phyloP scores from a whole-genome alignment of 306 rosid genomes.

The Oxytropis ochrocephala region DNA sequence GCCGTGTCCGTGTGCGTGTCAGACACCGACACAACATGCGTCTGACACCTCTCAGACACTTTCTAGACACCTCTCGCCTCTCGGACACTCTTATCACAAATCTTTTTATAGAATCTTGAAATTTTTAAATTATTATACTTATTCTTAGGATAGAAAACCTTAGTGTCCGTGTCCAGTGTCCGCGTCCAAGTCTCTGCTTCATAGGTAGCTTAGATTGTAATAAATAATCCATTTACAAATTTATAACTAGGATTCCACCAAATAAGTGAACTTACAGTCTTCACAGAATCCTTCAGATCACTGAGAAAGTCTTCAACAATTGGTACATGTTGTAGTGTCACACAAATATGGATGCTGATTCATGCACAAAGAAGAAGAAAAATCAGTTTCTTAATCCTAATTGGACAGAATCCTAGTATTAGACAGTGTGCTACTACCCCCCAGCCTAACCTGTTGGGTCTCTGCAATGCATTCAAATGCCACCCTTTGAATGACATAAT shows the following conservation, averaged over 20 bases:
- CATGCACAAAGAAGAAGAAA: constrained; percentile 13
- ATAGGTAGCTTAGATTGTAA: neutral
- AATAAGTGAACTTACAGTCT: constrained; percentile 48
- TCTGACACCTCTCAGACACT: no score
- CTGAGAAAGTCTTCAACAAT: constrained; percentile 59
- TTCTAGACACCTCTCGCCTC: no score
- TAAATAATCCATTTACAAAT: neutral
- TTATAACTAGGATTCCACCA: neutral
- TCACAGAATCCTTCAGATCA: constrained; percentile 71
- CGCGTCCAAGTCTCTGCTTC: no score
- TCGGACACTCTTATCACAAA: no score
- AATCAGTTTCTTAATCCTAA: constrained; percentile 18
- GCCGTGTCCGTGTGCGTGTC: no score
- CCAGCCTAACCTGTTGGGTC: constrained; percentile 69
- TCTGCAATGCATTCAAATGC: constrained; percentile 97
- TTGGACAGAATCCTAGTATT: neutral
- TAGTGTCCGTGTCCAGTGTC: no score
- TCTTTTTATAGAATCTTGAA: no score
- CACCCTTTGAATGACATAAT: constrained; percentile 88
- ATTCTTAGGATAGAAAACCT: no score
- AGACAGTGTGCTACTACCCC: neutral
- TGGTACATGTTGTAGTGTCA: constrained; percentile 83
- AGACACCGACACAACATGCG: no score
- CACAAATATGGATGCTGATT: constrained; percentile 83
- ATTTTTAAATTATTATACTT: no score